These are phyloP conservation scores for Musa troglodytarum DNA, from an alignment of 176 grass and related monocot genomes.

Conservation along the genomic window DNA sequence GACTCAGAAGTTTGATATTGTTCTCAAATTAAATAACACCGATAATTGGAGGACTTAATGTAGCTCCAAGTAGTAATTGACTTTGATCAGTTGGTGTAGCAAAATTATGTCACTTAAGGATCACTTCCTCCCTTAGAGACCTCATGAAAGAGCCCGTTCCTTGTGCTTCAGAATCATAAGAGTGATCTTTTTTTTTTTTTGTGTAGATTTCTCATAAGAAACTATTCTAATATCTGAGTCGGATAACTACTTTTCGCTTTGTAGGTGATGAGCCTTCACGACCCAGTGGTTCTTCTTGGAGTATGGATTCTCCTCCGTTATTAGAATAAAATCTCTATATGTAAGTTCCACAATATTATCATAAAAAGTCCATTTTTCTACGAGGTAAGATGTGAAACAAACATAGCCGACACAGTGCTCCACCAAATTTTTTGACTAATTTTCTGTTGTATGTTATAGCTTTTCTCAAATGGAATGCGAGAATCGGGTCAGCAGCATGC, in stretches of 20 bases:
- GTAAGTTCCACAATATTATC: conserved; percentile 22
- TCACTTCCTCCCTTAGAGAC: too few relatives aligned
- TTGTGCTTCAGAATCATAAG: too few relatives aligned
- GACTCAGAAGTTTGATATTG: too few relatives aligned
- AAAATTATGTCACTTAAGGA: too few relatives aligned
- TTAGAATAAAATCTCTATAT: conserved; percentile 4
- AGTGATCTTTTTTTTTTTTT: too few relatives aligned
- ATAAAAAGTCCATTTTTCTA: conserved; percentile 22
- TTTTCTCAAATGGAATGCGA: conserved; percentile 26
- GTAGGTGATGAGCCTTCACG: conserved; percentile 25
- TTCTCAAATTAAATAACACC: too few relatives aligned
- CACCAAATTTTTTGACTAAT: not conserved
- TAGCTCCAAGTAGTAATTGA: too few relatives aligned
- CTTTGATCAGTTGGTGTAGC: too few relatives aligned
- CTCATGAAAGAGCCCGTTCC: too few relatives aligned
- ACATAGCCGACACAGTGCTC: not conserved
- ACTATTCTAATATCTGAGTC: too few relatives aligned
- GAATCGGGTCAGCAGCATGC: conserved; percentile 24
- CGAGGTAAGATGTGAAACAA: conserved; percentile 2
- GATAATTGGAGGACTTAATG: too few relatives aligned
- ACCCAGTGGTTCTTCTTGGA: conserved; percentile 19
- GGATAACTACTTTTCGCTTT: not conserved
- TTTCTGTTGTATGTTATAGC: not conserved
- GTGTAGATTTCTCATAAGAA: too few relatives aligned
- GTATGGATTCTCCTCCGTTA: conserved; percentile 8